These are phyloP conservation scores for Neurospora sp. DNA, from an alignment of 495 filamentous ascomycete genomes.

Conservation along the genomic window DNA sequence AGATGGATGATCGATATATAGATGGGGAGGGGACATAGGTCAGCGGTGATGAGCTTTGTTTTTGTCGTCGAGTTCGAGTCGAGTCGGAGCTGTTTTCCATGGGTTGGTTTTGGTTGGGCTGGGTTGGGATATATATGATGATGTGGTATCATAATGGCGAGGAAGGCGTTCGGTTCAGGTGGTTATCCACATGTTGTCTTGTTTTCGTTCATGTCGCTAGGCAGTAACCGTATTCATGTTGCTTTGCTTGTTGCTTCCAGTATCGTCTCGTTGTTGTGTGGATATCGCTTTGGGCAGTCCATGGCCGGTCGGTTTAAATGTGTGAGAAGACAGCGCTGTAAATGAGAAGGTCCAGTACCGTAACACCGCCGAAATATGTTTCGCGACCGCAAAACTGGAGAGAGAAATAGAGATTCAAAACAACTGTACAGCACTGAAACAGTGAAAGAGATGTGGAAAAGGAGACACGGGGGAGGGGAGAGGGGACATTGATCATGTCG, in stretches of 20 bases:
- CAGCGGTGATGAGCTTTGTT: constrained; percentile 1
- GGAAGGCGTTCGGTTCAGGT: neutral
- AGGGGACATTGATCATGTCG: constrained; percentile 6
- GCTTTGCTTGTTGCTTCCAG: neutral
- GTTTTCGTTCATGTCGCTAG: neutral
- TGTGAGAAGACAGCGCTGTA: neutral
- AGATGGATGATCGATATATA: neutral
- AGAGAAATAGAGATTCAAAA: neutral
- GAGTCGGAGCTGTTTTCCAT: neutral
- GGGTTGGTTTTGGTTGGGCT: neutral
- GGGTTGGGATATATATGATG: neutral
- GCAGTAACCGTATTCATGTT: neutral
- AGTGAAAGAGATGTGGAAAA: neutral
- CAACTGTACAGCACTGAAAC: neutral
- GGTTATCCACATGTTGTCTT: neutral
- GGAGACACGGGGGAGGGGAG: constrained; percentile 2
- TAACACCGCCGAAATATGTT: neutral
- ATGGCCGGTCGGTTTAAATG: too few relatives aligned
- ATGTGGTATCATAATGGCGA: neutral
- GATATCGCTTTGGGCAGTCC: neutral
- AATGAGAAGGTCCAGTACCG: neutral
- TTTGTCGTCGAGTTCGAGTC: neutral
- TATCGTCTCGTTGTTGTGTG: neutral
- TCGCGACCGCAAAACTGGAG: neutral
- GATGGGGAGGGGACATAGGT: neutral